Percentiles rank a stretch among this genome's conserved stretches.
Conservation (phyloP, 1,139 yeast genomes). For the Protomyces arabidopsidicola region DNA sequence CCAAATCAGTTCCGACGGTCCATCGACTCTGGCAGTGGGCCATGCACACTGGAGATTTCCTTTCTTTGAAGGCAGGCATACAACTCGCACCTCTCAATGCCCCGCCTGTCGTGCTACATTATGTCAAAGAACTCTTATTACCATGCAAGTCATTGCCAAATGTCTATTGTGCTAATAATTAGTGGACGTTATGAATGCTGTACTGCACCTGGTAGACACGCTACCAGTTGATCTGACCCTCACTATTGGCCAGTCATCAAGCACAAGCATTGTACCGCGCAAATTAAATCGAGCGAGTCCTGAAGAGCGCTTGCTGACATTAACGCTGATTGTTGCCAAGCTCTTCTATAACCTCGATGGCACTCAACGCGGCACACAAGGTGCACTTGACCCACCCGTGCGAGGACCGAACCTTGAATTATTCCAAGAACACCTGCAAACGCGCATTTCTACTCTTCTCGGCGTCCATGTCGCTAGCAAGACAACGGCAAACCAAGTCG, state of each 20-base stretch:
- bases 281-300: background rate
- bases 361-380: background rate
- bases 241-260: background rate
- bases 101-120: conserved; percentile 3
- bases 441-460: background rate
- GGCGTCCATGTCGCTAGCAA: conserved; percentile 14
- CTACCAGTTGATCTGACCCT: background rate
- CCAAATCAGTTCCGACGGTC: conserved; percentile 3
- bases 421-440: conserved; percentile 1
- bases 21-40: conserved; percentile 13
- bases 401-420: conserved; percentile 3
- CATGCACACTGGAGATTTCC: conserved; percentile 12
- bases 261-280: background rate
- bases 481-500: conserved; percentile 7
- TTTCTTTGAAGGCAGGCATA: background rate
- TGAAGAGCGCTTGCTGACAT: conserved; percentile 6
- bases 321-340: background rate
- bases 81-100: conserved; percentile 9
- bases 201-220: background rate
- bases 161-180: background rate
- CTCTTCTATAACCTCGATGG: conserved; percentile 13
- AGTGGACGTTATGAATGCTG: conserved; percentile 19
- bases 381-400: background rate
- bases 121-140: conserved; percentile 7
- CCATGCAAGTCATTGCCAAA: conserved; percentile 2